Base-by-base conservation (phyloP, 2,329 filamentous ascomycete genomes). In the Claviceps fusiformis region DNA sequence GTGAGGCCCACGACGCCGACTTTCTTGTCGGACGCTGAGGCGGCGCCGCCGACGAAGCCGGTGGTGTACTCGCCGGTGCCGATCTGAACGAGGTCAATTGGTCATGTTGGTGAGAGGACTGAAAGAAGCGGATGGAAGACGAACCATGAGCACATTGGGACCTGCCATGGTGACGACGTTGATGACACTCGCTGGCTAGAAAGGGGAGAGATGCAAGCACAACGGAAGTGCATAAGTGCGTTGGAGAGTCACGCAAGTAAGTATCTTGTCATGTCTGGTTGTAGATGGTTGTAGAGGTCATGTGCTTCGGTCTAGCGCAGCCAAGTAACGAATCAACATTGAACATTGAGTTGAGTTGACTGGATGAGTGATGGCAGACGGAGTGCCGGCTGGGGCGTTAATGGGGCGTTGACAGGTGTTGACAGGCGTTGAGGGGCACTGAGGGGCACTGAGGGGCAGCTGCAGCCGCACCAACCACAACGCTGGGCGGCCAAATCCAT, bases 21-120 rank as follows among this genome's bases (percentile, higher is more conserved):
- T 71, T 96, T 96, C 76, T 96, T 96, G 77, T 96, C 92, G 52
- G 89, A 95, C 11, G 81, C 85, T 4, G 89, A 95, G 53, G 84
- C 86, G 57, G 85, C 86, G 58, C 83, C 85, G 56, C 88, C 89
- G 56, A 95, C 90, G 63, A 93, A 96, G 56, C 91, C 91, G 47
- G 92, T 96, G 64, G 92, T 96, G 78, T 96, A 96, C 78, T 96
- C 91, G 65, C 91, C 92, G 11, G 91, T 95, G 60, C 91, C 91
- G 57, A 95, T 81, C 86, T 85, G 58, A 19, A 11, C 27, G 19
- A 15, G 19, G 15, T 29, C 6, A 39, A 19, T 27, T 27, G 56
- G 56, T 27, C 15, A 3, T 31, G 29, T 50, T 52, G 43, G 27
- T 9, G 7, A 7, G n/a, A 10, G 41, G 11, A n/a, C 11, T 29